Base-by-base conservation (phyloP, 345 rosid species). In the Stellera chamaejasme region DNA sequence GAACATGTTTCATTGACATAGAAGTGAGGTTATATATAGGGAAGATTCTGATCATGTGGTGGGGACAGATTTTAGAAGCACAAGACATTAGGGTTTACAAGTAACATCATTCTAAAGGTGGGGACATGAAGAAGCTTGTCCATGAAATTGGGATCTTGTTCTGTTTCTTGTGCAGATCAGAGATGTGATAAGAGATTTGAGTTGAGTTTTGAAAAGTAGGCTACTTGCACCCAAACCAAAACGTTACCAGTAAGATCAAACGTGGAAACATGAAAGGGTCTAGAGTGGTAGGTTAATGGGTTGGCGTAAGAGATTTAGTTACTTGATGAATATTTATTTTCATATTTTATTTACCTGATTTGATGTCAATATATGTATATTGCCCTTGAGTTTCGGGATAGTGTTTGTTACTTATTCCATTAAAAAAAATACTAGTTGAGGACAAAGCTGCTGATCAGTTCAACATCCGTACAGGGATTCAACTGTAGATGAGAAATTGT, bases 211-310 rank as follows among this genome's bases (percentile, higher is more conserved):
- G 39, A 32, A 5, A 32, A 32, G 39, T 79, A 71, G 82, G 82
- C 79, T 54, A 72, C 85, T 78, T 65, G 78, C 71, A 54, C 28
- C 25, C 55, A 42, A 48, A 74, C 82, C 86, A 74, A 74, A 72
- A 74, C 71, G 15, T 74, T 64, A 83, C 83, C 83, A 65, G 19
- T 46, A 52, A 63, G 13, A 32, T 55, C 12, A 60, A 61, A 66
- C 60, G 63, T 62, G 60, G 54, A 61, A 63, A 45, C 58, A 39
- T 46, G 41, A 59, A 32, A 45, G 27, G 52, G 11, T 43, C 32
- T 32, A 32, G 0, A 10, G 5, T 15, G 39, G 16, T 67, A 45
- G 78, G 72, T 71, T 53, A 77, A 69, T 65, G 66, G 69, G 75
- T 76, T 72, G 77, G 77, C 78, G 55, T 83, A 76, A 86, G 66